Percentiles rank a stretch among this genome's conserved stretches.
Conservation (phyloP, 2,329 filamentous ascomycete species). For the Passalora sequoiae region DNA sequence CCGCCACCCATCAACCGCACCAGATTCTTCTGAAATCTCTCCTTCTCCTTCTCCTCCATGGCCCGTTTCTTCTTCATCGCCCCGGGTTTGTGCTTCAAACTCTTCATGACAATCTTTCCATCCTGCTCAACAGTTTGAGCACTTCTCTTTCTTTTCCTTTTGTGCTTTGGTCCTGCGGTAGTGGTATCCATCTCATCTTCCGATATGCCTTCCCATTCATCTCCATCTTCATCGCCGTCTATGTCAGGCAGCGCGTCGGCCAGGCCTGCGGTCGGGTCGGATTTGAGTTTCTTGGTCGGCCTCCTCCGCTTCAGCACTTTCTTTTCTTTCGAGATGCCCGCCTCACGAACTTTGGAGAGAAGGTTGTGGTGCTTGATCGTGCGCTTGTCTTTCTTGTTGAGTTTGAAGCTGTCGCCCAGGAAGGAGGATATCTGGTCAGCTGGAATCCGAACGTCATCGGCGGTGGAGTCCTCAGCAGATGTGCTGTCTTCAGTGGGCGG, state of each 20-base stretch:
- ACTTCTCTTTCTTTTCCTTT: constrained; percentile 16
- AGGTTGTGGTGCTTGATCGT: constrained; percentile 76
- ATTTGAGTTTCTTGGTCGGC: constrained; percentile 70
- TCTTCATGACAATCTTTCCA: constrained; percentile 68
- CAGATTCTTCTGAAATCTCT: constrained; percentile 78
- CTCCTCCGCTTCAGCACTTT: constrained; percentile 55
- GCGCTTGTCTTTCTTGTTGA: constrained; percentile 78
- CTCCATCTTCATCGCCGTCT: constrained; percentile 44
- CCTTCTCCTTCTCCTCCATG: constrained; percentile 73
- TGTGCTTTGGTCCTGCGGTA: constrained; percentile 8
- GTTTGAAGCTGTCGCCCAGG: constrained; percentile 50
- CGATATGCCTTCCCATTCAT: constrained; percentile 36
- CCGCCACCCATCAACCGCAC: constrained; percentile 56
- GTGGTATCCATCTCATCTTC: constrained; percentile 27
- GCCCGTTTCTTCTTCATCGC: constrained; percentile 78
- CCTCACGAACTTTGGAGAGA: constrained; percentile 40
- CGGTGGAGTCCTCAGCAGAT: constrained; percentile 5
- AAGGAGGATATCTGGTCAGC: constrained; percentile 32
- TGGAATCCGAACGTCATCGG: constrained; percentile 41
- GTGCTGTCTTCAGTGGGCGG: constrained; percentile 10
- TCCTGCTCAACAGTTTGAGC: constrained; percentile 37
- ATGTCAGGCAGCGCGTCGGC: constrained; percentile 72
- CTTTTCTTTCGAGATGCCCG: constrained; percentile 63
- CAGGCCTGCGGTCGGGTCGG: constrained; percentile 68
- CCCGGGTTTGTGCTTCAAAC: constrained; percentile 67